Evolutionary conservation across 208 protist species (phyloP).

Genomic region (Porcisia deanei): DNA sequence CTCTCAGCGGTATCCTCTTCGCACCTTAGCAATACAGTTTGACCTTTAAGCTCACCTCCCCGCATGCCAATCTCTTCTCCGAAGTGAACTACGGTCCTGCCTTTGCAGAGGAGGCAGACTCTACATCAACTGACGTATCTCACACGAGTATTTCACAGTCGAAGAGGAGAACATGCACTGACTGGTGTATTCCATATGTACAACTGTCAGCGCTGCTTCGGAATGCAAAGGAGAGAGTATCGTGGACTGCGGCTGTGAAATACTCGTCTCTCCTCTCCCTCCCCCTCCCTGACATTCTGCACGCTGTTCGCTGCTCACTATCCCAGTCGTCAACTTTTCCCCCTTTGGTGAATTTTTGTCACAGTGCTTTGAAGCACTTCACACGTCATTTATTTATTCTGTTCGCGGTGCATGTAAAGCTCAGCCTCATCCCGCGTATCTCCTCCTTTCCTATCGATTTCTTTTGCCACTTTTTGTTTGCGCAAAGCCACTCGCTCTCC

Average conservation of each 20-base stretch:
- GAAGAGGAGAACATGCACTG: background rate
- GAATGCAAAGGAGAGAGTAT: background rate
- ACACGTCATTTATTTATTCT: background rate
- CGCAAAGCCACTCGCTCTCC: background rate
- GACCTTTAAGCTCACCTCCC: background rate
- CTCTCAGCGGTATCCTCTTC: background rate
- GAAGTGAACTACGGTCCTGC: background rate
- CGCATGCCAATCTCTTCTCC: background rate
- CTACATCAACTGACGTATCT: background rate
- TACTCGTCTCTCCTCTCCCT: background rate
- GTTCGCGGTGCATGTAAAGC: background rate
- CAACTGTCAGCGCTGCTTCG: background rate
- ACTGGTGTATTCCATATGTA: background rate
- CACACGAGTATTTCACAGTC: background rate
- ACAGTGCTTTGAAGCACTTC: background rate
- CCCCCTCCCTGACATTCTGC: background rate
- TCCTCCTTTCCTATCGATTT: conserved; percentile 2
- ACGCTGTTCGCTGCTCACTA: background rate
- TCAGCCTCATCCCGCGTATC: background rate
- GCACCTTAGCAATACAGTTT: background rate
- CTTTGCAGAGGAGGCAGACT: background rate
- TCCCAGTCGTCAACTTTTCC: background rate
- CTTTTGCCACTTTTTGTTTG: background rate
- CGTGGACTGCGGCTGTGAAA: background rate
- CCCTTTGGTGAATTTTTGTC: background rate